Evolutionary conservation across 2,329 filamentous ascomycete genomes (phyloP).

Genomic region (Paraphoma chrysanthemicola): DNA sequence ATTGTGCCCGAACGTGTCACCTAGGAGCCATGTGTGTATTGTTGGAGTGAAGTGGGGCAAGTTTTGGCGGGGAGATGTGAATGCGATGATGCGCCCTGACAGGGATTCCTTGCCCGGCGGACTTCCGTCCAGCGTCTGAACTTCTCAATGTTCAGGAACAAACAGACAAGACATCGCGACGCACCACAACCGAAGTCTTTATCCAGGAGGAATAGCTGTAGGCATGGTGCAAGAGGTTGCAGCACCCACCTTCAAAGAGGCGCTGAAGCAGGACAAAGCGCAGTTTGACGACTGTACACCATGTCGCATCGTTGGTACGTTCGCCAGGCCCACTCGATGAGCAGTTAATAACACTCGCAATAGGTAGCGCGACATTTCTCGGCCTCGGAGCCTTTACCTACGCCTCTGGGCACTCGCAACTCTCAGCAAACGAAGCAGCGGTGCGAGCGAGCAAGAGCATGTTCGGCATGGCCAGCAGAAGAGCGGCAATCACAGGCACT

Average conservation of each 20-base stretch:
- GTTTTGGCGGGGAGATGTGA: conserved; percentile 32
- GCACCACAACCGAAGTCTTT: no score
- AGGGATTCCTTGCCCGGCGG: conserved; percentile 2
- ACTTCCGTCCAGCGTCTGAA: neutral
- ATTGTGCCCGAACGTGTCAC: conserved; percentile 41
- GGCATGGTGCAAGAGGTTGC: conserved; percentile 21
- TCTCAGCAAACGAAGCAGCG: conserved; percentile 48
- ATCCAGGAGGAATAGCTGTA: neutral
- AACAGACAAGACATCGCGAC: neutral
- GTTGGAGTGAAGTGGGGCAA: conserved; percentile 21
- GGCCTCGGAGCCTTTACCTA: conserved; percentile 57
- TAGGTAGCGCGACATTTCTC: conserved; percentile 54
- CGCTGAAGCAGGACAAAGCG: conserved; percentile 40
- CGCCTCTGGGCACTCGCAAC: conserved; percentile 53
- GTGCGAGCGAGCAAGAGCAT: conserved; percentile 51
- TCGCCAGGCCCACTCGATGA: no score
- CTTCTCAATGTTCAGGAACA: neutral
- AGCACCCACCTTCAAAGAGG: conserved; percentile 36
- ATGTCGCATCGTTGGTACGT: conserved; percentile 73
- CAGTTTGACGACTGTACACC: conserved; percentile 69
- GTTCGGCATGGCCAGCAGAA: conserved; percentile 51
- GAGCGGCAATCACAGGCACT: conserved; percentile 50
- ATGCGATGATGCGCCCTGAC: conserved; percentile 15
- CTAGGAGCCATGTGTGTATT: conserved; percentile 24
- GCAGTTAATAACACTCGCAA: no score